Percentiles rank a stretch among this genome's conserved stretches.
These are phyloP conservation scores for Annulohypoxylon stygium DNA, from an alignment of 495 filamentous ascomycete species.

Conservation along the genomic window DNA sequence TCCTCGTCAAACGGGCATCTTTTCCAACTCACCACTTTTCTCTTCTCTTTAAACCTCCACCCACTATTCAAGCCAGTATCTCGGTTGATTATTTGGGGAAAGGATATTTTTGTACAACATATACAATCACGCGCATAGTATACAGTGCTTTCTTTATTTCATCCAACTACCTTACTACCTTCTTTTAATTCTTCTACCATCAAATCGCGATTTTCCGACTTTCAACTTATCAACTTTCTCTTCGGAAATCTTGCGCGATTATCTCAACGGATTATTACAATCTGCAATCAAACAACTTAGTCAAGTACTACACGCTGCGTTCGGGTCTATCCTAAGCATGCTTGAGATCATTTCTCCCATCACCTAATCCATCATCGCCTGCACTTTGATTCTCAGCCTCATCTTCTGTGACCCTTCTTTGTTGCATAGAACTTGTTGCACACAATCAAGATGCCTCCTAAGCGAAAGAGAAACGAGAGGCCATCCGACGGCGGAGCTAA, in stretches of 20 bases:
- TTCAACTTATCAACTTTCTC: constrained; percentile 19
- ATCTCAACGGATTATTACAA: constrained; percentile 12
- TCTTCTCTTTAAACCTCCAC: constrained; percentile 26
- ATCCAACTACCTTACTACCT: constrained; percentile 5
- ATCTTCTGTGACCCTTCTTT: constrained; percentile 45
- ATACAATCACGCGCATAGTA: constrained; percentile 11
- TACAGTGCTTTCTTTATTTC: constrained; percentile 38
- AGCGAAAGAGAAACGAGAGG: constrained; percentile 67
- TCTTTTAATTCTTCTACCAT: constrained; percentile 27
- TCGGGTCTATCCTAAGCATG: constrained; percentile 30
- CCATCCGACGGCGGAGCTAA: constrained; percentile 58
- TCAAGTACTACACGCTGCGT: constrained; percentile 10
- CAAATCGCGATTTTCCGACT: constrained; percentile 26
- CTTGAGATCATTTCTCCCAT: constrained; percentile 25
- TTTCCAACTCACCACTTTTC: constrained; percentile 34
- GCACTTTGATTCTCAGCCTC: constrained; percentile 19
- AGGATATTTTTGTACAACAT: constrained; percentile 38
- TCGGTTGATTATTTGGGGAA: constrained; percentile 22
- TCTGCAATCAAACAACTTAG: neutral
- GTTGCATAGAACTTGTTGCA: constrained; percentile 33
- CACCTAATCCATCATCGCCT: constrained; percentile 11
- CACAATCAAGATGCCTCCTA: constrained; percentile 60
- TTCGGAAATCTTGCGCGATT: constrained; percentile 27
- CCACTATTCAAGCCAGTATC: constrained; percentile 10
- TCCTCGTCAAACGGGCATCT: constrained; percentile 22